A percentile compares a stretch with the other conserved stretches of the same genome.
Conservation (phyloP, 352 stramenopile genomes). For the Phytophthora pseudosyringae region DNA sequence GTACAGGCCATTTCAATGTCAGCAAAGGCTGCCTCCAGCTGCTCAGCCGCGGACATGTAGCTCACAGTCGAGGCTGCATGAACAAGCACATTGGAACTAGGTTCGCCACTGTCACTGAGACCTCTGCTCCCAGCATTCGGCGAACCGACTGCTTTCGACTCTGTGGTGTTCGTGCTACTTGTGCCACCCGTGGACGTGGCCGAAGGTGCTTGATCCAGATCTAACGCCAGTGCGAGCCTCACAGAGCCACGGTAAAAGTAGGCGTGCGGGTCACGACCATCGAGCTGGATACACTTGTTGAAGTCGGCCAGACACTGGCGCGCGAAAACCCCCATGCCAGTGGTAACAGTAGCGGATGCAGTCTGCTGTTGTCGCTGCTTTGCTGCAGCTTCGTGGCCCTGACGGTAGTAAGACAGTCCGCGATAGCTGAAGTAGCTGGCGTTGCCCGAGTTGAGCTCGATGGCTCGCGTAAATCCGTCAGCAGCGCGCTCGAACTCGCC, state of each 20-base stretch:
- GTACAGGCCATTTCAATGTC: constrained; percentile 85
- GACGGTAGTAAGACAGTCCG: constrained; percentile 74
- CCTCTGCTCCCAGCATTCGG: constrained; percentile 1
- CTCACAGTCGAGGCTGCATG: constrained; percentile 16
- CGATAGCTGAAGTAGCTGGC: constrained; percentile 71
- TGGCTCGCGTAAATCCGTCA: constrained; percentile 64
- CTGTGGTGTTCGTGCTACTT: not conserved
- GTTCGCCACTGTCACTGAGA: constrained; percentile 13
- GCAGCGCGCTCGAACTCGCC: constrained; percentile 60
- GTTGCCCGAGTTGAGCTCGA: constrained; percentile 68
- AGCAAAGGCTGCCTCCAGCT: constrained; percentile 73
- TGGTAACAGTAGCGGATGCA: constrained; percentile 17
- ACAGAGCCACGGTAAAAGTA: constrained; percentile 84
- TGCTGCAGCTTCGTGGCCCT: constrained; percentile 41
- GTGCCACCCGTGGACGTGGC: not conserved
- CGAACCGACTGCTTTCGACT: constrained; percentile 15
- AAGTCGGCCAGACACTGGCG: constrained; percentile 71
- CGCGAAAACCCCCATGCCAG: constrained; percentile 37
- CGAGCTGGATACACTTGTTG: constrained; percentile 75
- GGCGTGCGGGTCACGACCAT: constrained; percentile 71
- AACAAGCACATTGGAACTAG: constrained; percentile 5
- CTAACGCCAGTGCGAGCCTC: constrained; percentile 63
- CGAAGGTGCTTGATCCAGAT: constrained; percentile 40
- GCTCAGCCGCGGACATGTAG: constrained; percentile 42
- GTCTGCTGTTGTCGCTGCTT: constrained; percentile 16